Percentiles rank a stretch among this genome's conserved stretches.
phyloP scores from a whole-genome alignment of 2,329 filamentous ascomycete genomes.

The Aspergillus sp. region DNA sequence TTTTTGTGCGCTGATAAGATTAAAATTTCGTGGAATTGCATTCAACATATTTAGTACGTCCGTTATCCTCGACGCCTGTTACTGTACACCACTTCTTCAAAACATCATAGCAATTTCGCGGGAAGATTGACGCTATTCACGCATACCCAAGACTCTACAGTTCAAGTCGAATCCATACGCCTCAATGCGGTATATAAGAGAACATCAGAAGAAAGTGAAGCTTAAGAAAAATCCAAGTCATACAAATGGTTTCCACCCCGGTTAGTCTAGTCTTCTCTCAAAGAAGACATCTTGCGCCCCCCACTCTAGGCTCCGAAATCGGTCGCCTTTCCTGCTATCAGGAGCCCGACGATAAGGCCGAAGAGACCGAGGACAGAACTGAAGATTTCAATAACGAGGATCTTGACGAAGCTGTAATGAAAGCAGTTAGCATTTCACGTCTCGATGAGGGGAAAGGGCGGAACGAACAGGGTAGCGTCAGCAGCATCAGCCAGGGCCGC shows the following conservation, averaged over 20 bases:
- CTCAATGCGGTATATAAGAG: constrained; percentile 39
- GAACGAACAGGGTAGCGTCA: constrained; percentile 77
- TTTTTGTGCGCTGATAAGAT: not conserved
- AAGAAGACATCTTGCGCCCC: constrained; percentile 7
- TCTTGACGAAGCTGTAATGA: constrained; percentile 82
- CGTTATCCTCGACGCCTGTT: constrained; percentile 23
- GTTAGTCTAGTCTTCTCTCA: constrained; percentile 16
- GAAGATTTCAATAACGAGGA: constrained; percentile 98
- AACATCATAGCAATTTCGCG: constrained; percentile 23
- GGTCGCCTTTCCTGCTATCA: constrained; percentile 78
- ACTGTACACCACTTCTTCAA: constrained; percentile 20
- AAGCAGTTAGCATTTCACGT: constrained; percentile 2
- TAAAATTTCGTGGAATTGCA: not conserved
- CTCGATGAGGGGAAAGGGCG: not conserved
- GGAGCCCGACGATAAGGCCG: constrained; percentile 88
- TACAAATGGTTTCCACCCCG: constrained; percentile 21
- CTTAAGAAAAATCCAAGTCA: constrained; percentile 19
- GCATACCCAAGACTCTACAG: constrained; percentile 28
- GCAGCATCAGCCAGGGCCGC: constrained; percentile 95
- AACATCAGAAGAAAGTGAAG: constrained; percentile 19
- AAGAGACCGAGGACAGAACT: constrained; percentile 96
- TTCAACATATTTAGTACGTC: constrained; percentile 7
- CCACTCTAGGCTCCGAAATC: constrained; percentile 58
- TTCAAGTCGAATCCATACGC: constrained; percentile 37
- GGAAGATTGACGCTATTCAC: constrained; percentile 30